phyloP scores from a whole-genome alignment of 2,329 filamentous ascomycete species.

The Didymella arachidicola region DNA sequence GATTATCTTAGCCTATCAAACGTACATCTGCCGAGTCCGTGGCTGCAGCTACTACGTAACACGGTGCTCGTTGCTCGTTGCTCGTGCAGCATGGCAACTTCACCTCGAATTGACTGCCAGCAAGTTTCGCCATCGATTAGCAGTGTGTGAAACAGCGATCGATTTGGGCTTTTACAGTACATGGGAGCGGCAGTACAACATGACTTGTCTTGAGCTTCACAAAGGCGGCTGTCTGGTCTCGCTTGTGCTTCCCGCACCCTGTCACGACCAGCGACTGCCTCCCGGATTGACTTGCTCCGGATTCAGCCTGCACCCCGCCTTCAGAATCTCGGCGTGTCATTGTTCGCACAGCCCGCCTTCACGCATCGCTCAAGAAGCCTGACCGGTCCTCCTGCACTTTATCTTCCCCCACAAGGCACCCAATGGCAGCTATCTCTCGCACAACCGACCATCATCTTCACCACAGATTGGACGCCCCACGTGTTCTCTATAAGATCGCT shows the following conservation, averaged over 20 bases:
- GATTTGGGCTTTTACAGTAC: too few relatives aligned
- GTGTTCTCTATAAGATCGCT: too few relatives aligned
- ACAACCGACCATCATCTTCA: too few relatives aligned
- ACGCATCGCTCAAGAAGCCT: background rate
- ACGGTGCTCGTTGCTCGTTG: background rate
- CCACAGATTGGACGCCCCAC: background rate
- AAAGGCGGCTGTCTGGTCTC: background rate
- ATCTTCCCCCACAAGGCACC: background rate
- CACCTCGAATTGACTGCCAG: too few relatives aligned
- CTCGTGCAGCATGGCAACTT: background rate
- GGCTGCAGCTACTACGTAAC: conserved; percentile 1
- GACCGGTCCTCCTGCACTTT: conserved; percentile 1
- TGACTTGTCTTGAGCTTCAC: too few relatives aligned
- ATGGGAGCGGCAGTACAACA: too few relatives aligned
- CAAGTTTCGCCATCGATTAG: too few relatives aligned
- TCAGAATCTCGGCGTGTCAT: background rate
- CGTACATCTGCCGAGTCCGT: background rate
- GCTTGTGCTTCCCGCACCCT: background rate
- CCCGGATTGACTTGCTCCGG: background rate
- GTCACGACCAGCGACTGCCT: background rate
- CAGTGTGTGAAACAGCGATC: too few relatives aligned
- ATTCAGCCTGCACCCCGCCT: background rate
- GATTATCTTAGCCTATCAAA: background rate
- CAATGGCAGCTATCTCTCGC: background rate
- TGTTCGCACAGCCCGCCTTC: background rate